A percentile compares a stretch with the other conserved stretches of the same genome.
Conservation (phyloP, 208 protist species). For the Trypanosomatidae sp. region DNA sequence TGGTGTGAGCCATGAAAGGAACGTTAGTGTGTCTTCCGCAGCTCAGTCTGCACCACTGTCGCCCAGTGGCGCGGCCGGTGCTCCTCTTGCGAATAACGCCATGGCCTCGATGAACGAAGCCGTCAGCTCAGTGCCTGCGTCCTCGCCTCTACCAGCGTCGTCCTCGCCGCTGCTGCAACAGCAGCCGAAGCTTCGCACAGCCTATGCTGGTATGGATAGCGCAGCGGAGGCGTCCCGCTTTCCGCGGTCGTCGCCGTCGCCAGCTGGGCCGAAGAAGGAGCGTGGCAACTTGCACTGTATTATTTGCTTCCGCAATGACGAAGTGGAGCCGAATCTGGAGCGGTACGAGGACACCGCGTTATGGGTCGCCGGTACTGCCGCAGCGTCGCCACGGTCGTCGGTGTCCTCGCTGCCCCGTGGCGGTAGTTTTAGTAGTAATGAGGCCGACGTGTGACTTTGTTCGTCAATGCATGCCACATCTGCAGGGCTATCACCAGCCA, state of each 20-base stretch:
- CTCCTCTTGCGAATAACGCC: not conserved
- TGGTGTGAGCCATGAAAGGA: not conserved
- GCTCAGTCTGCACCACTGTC: not conserved
- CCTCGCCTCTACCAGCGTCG: not conserved
- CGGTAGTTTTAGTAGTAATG: slow-evolving; percentile 23
- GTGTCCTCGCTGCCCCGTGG: slow-evolving; percentile 5
- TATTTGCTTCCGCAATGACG: slow-evolving; percentile 83
- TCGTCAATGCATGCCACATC: not conserved
- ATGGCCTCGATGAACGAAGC: not conserved
- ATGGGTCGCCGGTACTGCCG: not conserved
- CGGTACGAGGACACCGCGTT: slow-evolving; percentile 47
- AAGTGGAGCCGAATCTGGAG: slow-evolving; percentile 55
- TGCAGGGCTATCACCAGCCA: not conserved
- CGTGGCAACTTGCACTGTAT: slow-evolving; percentile 83
- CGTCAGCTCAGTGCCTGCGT: not conserved
- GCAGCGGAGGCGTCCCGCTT: not conserved
- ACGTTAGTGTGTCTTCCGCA: not conserved
- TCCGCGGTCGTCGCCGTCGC: not conserved
- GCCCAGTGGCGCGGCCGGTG: not conserved
- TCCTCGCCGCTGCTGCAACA: not conserved
- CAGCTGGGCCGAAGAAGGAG: slow-evolving; percentile 31
- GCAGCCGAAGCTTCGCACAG: not conserved
- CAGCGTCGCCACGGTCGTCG: not conserved
- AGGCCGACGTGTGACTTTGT: not conserved
- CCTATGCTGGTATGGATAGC: not conserved